These are phyloP conservation scores for Fennellomyces sp. DNA, from an alignment of 371 early-diverging fungal genomes.

Conservation along the genomic window DNA sequence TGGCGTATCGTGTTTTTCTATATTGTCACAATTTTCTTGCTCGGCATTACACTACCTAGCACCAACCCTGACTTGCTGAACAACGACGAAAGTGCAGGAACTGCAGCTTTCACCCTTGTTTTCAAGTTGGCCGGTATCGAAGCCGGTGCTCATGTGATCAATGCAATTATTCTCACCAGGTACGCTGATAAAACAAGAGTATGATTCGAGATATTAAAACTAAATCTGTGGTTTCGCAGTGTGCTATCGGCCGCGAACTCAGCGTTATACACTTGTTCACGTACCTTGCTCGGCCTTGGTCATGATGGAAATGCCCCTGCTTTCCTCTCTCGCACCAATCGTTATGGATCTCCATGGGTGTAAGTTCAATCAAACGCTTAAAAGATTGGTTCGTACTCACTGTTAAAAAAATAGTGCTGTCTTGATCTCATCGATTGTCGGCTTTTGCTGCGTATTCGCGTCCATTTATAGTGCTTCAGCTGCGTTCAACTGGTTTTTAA, in stretches of 20 bases:
- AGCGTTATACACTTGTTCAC: conserved; percentile 63
- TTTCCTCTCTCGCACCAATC: conserved; percentile 43
- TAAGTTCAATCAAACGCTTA: too few relatives aligned
- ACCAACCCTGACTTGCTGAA: conserved; percentile 51
- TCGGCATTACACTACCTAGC: conserved; percentile 64
- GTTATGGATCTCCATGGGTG: conserved; percentile 57
- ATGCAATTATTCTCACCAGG: conserved; percentile 67
- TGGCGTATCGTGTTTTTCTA: conserved; percentile 78
- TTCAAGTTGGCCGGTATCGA: conserved; percentile 65
- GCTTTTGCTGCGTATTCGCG: conserved; percentile 55
- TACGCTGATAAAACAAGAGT: conserved; percentile 10
- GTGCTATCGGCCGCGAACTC: conserved; percentile 74
- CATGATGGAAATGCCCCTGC: conserved; percentile 63
- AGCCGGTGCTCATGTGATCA: conserved; percentile 68
- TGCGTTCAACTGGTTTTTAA: conserved; percentile 71
- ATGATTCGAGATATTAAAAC: too few relatives aligned
- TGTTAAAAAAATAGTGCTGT: conserved; percentile 33
- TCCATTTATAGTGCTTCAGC: conserved; percentile 42
- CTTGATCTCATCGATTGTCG: conserved; percentile 49
- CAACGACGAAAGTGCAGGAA: conserved; percentile 33
- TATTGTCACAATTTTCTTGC: conserved; percentile 66
- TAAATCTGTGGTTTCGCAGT: conserved; percentile 18
- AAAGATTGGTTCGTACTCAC: too few relatives aligned
- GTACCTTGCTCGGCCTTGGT: conserved; percentile 62
- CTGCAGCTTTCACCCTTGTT: conserved; percentile 69